phyloP scores from a whole-genome alignment of 2,329 filamentous ascomycete genomes.

The Paramyrothecium roridum region DNA sequence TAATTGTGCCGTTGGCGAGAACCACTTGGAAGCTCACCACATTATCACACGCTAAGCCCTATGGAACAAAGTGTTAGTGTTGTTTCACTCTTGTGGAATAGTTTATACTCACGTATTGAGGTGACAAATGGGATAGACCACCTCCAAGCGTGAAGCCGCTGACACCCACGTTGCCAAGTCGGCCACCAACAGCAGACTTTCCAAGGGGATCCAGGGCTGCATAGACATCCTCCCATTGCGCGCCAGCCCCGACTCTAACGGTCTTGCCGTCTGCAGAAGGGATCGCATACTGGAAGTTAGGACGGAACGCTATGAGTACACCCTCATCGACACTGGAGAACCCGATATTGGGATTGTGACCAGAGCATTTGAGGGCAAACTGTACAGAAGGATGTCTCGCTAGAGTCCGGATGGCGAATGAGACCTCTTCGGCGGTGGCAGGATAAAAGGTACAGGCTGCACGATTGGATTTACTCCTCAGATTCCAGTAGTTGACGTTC shows the following conservation, averaged over 20 bases:
- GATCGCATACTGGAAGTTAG: conserved; percentile 27
- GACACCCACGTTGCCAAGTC: conserved; percentile 32
- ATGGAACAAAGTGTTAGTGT: neutral
- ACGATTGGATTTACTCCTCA: neutral
- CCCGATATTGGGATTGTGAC: neutral
- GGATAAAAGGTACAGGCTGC: neutral
- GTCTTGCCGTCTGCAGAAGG: conserved; percentile 26
- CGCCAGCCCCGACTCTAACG: conserved; percentile 36
- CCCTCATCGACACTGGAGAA: conserved; percentile 31
- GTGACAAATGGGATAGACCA: conserved; percentile 38
- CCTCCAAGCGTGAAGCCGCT: conserved; percentile 32
- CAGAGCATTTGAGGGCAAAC: neutral
- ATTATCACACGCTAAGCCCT: neutral
- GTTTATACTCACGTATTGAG: conserved; percentile 15
- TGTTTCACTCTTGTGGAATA: neutral
- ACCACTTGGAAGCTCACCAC: neutral
- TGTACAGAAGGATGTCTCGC: neutral
- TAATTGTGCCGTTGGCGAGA: neutral
- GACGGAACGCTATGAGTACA: conserved; percentile 34
- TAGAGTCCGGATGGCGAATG: neutral
- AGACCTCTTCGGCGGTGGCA: neutral
- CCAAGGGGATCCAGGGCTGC: conserved; percentile 29
- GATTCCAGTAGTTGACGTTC: neutral
- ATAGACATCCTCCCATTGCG: conserved; percentile 40
- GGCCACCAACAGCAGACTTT: conserved; percentile 34